A percentile compares a stretch with the other conserved stretches of the same genome.
Conservation (phyloP, 345 rosid species). For the Hibiscus trionum region DNA sequence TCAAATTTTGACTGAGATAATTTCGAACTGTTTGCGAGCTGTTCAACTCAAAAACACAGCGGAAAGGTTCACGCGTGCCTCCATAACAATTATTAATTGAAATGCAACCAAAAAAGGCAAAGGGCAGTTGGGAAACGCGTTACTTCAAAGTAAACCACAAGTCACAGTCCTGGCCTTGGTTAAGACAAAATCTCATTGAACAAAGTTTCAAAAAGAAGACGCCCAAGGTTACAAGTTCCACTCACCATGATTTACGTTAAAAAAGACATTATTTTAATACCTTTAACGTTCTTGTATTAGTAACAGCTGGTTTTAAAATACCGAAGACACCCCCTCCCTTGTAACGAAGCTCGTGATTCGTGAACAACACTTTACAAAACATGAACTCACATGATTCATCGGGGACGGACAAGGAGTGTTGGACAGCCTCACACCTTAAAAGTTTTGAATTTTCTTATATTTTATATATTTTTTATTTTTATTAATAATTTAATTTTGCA, state of each 20-base stretch:
- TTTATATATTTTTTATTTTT: too few relatives aligned
- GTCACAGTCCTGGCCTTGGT: too few relatives aligned
- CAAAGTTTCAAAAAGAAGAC: neutral
- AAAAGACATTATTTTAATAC: neutral
- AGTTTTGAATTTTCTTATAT: too few relatives aligned
- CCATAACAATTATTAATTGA: neutral
- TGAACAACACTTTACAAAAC: too few relatives aligned
- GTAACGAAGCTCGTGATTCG: too few relatives aligned
- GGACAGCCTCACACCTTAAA: too few relatives aligned
- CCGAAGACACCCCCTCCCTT: neutral
- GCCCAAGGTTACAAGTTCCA: neutral
- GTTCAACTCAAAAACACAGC: too few relatives aligned
- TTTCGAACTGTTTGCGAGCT: too few relatives aligned
- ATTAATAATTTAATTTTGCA: too few relatives aligned
- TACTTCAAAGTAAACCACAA: neutral
- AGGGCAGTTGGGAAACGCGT: neutral
- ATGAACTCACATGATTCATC: too few relatives aligned
- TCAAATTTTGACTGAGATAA: too few relatives aligned
- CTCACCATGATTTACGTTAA: neutral
- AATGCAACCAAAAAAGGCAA: neutral
- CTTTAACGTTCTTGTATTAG: neutral
- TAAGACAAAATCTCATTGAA: slow-evolving; percentile 4
- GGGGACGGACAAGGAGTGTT: too few relatives aligned
- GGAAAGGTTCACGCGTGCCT: neutral
- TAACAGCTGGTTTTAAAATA: neutral